Evolutionary conservation across 129 eudicot genomes (phyloP), one percentile per base, ranked within the genome.

Genomic region (Apium graveolens): DNA sequence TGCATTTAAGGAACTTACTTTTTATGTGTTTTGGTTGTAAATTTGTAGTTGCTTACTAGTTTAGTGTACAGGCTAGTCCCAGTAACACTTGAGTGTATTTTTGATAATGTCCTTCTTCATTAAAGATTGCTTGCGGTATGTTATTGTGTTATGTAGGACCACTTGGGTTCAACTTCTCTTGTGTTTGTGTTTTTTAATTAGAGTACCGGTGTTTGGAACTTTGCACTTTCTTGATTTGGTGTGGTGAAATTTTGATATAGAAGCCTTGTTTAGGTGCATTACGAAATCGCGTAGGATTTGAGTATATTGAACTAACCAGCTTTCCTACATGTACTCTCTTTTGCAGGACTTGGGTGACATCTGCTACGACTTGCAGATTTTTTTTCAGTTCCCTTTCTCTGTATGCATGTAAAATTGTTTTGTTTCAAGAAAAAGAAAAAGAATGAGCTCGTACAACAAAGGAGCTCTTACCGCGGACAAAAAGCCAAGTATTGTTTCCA

Each of bases 391-490:
- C 27, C 35, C 77, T 32, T n/a, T n/a, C 69, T 80, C 77, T 20
- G 49, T 78, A 78, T 83, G 80, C 79, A 63, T 68, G 76, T 84
- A 85, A 82, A 73, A 73, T 76, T 31, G 51, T 29, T 79, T 79
- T 65, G 32, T 49, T 79, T 77, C 20, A 37, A 66, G 57, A 76
- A 76, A 41, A 39, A 46, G 20, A 72, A 74, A 44, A 78, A 93
- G 82, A 87, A 93, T 91, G 98, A 91, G 83, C 92, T 84, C 85
- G 74, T 81, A 90, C 60, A 88, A 93, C 72, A 83, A 83, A 84
- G 90, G 86, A 82, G 77, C 89, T 82, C 86, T 85, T 74, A 45
- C 86, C 41, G 78, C 82, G 76, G 96, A 91, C 84, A 85, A 84
- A 78, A 91, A 84, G 75, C 91, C 88, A 60, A 81, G 77, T 76